A percentile compares a stretch with the other conserved stretches of the same genome.
Evolutionary conservation across 768 basidiomycete species (phyloP).

Genomic region (Termitomyces bulborhizus): DNA sequence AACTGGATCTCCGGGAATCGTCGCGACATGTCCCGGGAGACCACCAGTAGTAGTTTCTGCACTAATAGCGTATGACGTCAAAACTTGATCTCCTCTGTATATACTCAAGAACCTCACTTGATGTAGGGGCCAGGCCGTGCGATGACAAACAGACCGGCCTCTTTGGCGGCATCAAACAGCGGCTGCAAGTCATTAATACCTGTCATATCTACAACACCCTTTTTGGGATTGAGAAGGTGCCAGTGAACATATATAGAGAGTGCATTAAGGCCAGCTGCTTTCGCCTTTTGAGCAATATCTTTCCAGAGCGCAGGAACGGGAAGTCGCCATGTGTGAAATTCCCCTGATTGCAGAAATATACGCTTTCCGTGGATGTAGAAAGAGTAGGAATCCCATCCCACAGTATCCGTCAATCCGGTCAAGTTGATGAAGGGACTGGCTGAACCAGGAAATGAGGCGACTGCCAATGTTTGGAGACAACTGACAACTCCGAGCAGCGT

Average conservation of each 20-base stretch:
- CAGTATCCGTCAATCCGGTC: conserved; percentile 9
- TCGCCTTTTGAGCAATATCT: conserved; percentile 13
- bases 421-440: conserved; percentile 2
- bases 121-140: conserved; percentile 14
- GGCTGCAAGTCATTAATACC: conserved; percentile 13
- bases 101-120: conserved; percentile 1
- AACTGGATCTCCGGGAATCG: conserved; percentile 11
- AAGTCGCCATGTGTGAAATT: conserved; percentile 15
- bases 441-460: neutral
- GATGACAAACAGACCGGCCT: conserved; percentile 12
- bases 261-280: conserved; percentile 12
- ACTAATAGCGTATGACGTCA: neutral
- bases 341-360: conserved; percentile 13
- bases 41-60: conserved; percentile 12
- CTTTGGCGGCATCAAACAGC: conserved; percentile 13
- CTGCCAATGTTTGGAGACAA: neutral
- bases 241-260: conserved; percentile 15
- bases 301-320: conserved; percentile 13
- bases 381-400: conserved; percentile 14
- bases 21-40: conserved; percentile 12
- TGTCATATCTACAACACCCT: conserved; percentile 12
- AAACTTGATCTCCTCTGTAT: neutral
- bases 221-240: conserved; percentile 13
- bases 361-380: conserved; percentile 12
- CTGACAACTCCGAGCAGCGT: neutral